Evolutionary conservation across 305 asterid species (phyloP), one percentile per base, ranked within the genome.

Genomic region (Rubia balearica): DNA sequence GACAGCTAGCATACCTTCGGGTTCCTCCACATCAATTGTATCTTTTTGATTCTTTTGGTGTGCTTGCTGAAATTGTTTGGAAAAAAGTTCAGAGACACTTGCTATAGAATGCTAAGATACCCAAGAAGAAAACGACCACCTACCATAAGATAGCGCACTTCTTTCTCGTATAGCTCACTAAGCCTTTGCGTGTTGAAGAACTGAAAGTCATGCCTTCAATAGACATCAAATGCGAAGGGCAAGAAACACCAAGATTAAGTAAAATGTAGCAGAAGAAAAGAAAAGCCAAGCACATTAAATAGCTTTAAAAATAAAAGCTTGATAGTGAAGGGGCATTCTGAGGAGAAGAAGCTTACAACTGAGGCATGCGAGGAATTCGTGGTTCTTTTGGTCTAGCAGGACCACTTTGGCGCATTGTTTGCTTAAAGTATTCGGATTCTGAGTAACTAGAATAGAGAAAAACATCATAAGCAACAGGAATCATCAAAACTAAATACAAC

Each of bases 341-440:
- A 16, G n/a, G 33, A 57, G 65, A 51, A 84, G 75, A 61, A 70
- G 45, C 89, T 80, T 83, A 95, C 99, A 95, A 74, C 86, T 92
- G 99, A 19, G 98, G 99, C 99, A 95, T 95, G 77, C 99, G 95
- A 72, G 99, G 99, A 78, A 95, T 92, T 74, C 98, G 88, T 74
- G 98, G 98, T 84, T 95, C 99, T 78, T 90, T 95, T 43, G 99
- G 89, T 77, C 81, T 88, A 17, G 91, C 87, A 70, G 99, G 98
- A 78, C 97, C 99, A 87, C 88, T 86, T 78, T 89, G 98, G 61
- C 99, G 98, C 97, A 95, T 88, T 75, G 99, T 95, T 83, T 95
- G 99, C 92, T 95, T 95, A 83, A 90, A 92, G 87, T 95, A 92
- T 81, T 95, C 99, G 0, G 98, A 88, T 69, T 95, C 99, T 0